A percentile compares a stretch with the other conserved stretches of the same genome.
Conservation (phyloP, 805 yeast species). For the Cyberlindnera saturnus region DNA sequence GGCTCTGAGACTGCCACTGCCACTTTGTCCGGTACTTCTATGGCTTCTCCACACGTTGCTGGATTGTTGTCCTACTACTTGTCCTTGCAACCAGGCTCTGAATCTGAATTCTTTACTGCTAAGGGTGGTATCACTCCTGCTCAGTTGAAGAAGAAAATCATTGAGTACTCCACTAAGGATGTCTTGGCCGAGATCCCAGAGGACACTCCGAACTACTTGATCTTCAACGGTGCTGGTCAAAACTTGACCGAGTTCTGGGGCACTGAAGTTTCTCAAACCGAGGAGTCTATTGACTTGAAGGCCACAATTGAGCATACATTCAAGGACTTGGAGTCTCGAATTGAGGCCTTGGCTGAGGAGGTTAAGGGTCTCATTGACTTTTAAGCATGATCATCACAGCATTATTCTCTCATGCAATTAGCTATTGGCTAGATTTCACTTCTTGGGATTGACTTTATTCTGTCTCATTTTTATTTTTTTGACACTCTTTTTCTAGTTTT, state of each 20-base stretch:
- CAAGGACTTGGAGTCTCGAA: slow-evolving; percentile 16
- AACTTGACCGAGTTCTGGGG: slow-evolving; percentile 37
- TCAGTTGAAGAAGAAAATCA: slow-evolving; percentile 70
- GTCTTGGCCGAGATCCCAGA: slow-evolving; percentile 56
- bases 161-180: slow-evolving; percentile 60
- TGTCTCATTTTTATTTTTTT: not conserved
- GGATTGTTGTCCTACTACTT: slow-evolving; percentile 88
- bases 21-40: slow-evolving; percentile 89
- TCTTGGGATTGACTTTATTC: not conserved
- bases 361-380: slow-evolving; percentile 15
- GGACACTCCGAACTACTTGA: slow-evolving; percentile 72
- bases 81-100: slow-evolving; percentile 74
- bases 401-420: not conserved
- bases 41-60: slow-evolving; percentile 96
- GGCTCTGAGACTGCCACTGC: slow-evolving; percentile 75
- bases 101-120: slow-evolving; percentile 54
- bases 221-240: slow-evolving; percentile 79
- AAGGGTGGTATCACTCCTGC: slow-evolving; percentile 56
- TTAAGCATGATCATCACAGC: not conserved
- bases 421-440: not conserved
- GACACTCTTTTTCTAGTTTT: too few species aligned
- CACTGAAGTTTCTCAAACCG: slow-evolving; percentile 2
- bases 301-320: slow-evolving; percentile 15
- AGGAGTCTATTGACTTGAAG: slow-evolving; percentile 5
- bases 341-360: slow-evolving; percentile 11